Conservation (phyloP, 805 yeast species). For the Candida tallmaniae region DNA sequence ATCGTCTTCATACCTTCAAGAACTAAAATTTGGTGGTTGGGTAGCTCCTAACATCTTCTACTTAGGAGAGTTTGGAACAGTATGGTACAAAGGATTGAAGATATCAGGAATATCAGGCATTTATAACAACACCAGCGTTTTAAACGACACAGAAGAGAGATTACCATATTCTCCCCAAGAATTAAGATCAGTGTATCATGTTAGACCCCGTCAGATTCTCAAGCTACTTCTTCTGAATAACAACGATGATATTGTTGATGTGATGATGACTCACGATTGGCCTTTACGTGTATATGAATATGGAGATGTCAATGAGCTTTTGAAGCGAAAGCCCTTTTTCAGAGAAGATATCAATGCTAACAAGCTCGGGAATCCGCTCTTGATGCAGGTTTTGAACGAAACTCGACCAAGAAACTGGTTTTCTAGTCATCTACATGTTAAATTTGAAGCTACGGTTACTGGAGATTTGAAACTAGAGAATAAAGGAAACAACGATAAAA, state of each 20-base stretch:
- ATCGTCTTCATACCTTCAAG: slow-evolving; percentile 70
- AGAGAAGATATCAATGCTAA: slow-evolving; percentile 54
- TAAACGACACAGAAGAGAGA: slow-evolving; percentile 40
- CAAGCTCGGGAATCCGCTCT: slow-evolving; percentile 69
- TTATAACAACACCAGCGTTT: slow-evolving; percentile 43
- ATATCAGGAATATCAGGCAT: slow-evolving; percentile 88
- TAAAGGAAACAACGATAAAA: slow-evolving; percentile 12
- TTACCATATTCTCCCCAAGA: slow-evolving; percentile 47
- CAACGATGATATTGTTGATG: slow-evolving; percentile 31
- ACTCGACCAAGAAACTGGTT: slow-evolving; percentile 75
- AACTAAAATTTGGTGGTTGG: slow-evolving; percentile 85
- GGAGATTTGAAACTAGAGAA: slow-evolving; percentile 22
- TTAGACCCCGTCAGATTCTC: slow-evolving; percentile 57
- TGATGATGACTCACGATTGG: slow-evolving; percentile 90
- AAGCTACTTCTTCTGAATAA: slow-evolving; percentile 48
- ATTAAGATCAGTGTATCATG: slow-evolving; percentile 66
- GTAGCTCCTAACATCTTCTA: slow-evolving; percentile 85
- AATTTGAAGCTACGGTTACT: slow-evolving; percentile 53
- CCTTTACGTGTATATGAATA: slow-evolving; percentile 69
- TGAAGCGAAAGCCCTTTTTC: slow-evolving; percentile 64
- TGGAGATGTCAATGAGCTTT: slow-evolving; percentile 53
- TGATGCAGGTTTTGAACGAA: slow-evolving; percentile 46
- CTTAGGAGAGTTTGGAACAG: slow-evolving; percentile 70
- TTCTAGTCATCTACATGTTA: slow-evolving; percentile 84
- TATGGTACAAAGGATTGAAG: slow-evolving; percentile 71